phyloP scores from a whole-genome alignment of 108 stramenopile genomes.

The Discostella stelligeroides region DNA sequence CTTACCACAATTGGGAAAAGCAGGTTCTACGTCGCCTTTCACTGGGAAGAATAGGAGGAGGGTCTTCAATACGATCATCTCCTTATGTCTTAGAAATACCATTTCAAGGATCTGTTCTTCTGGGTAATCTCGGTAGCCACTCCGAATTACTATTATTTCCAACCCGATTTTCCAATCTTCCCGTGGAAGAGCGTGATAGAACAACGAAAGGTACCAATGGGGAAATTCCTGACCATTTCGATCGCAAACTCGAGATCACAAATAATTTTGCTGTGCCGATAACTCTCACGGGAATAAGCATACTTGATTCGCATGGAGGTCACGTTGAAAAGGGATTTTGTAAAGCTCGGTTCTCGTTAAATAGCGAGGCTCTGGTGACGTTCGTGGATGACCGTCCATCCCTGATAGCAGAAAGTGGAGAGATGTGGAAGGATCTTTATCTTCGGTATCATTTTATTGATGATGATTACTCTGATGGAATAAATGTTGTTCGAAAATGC shows the following conservation, averaged over 20 bases:
- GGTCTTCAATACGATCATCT: not conserved
- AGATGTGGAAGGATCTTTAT: constrained; percentile 29
- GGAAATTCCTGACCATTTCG: constrained; percentile 26
- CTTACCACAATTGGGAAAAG: constrained; percentile 27
- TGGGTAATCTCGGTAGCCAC: constrained; percentile 34
- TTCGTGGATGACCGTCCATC: not conserved
- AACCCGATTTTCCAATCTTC: constrained; percentile 20
- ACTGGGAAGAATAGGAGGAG: not conserved
- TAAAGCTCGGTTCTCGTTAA: constrained; percentile 26
- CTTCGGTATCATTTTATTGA: constrained; percentile 28
- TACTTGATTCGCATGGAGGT: constrained; percentile 15
- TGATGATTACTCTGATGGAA: not conserved
- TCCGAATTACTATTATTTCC: constrained; percentile 47
- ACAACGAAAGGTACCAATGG: constrained; percentile 8
- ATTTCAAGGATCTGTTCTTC: constrained; percentile 33
- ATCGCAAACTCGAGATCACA: constrained; percentile 33
- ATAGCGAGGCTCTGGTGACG: not conserved
- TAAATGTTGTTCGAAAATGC: constrained; percentile 19
- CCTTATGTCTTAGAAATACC: constrained; percentile 28
- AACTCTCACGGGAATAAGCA: constrained; percentile 17
- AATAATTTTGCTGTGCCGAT: constrained; percentile 50
- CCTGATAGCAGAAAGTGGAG: constrained; percentile 15
- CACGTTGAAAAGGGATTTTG: constrained; percentile 18
- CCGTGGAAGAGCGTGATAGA: constrained; percentile 15
- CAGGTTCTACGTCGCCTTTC: constrained; percentile 16